Conservation (phyloP, 2,329 filamentous ascomycete species). For the Phoma sp. region DNA sequence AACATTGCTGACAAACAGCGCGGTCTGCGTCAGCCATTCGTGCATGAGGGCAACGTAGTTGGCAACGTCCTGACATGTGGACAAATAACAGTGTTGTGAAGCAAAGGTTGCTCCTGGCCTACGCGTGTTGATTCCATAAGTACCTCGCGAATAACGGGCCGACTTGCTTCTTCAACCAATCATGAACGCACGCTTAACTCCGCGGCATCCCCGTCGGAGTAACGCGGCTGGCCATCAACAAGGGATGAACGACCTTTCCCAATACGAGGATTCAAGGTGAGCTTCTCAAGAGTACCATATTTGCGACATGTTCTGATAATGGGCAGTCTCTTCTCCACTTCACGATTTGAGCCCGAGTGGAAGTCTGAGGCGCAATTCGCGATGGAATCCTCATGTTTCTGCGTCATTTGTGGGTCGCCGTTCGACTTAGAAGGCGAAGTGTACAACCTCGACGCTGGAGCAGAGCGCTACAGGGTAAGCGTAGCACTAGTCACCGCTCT, state of each 20-base stretch:
- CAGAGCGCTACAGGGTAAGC: slow-evolving; percentile 20
- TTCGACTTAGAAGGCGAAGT: slow-evolving; percentile 32
- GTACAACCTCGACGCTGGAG: slow-evolving; percentile 28
- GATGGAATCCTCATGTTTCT: slow-evolving; percentile 34
- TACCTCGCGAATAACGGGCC: no score
- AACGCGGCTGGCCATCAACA: not conserved
- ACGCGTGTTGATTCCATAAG: no score
- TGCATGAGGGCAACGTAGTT: no score
- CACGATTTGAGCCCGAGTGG: slow-evolving; percentile 12
- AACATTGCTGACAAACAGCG: no score
- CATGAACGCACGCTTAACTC: no score
- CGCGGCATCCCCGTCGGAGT: no score
- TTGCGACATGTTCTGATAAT: slow-evolving; percentile 9
- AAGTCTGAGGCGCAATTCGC: slow-evolving; percentile 24
- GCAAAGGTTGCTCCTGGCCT: no score
- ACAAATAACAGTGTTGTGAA: no score
- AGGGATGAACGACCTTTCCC: not conserved
- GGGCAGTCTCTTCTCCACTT: slow-evolving; percentile 24
- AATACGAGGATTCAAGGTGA: not conserved
- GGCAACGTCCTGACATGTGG: no score
- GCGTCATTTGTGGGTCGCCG: slow-evolving; percentile 35
- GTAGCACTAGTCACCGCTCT: not conserved
- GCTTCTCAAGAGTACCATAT: not conserved
- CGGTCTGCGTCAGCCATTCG: no score
- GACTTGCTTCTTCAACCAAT: no score